Conservation (phyloP, 2,329 filamentous ascomycete genomes). For the Curvularia sp. region DNA sequence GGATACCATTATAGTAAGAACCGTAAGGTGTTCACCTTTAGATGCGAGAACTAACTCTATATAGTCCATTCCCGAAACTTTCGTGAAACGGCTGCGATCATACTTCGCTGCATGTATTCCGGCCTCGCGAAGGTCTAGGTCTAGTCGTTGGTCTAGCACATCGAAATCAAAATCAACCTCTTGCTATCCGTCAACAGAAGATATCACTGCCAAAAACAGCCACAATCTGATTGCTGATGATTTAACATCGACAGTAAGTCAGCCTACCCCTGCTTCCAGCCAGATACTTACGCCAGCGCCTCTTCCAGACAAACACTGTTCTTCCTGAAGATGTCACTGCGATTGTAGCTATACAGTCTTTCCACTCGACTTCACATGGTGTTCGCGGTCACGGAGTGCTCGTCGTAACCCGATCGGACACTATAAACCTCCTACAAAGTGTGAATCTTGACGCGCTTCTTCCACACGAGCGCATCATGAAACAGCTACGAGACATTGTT, state of each 20-base stretch:
- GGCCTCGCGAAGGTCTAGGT: background rate
- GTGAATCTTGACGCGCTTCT: slow-evolving; percentile 5
- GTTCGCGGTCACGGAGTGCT: background rate
- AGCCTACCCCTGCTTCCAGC: background rate
- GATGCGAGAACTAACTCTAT: background rate
- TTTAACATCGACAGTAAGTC: background rate
- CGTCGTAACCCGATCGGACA: background rate
- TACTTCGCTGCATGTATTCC: slow-evolving; percentile 4
- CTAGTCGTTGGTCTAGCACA: background rate
- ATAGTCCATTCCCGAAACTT: background rate
- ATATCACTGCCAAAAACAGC: background rate
- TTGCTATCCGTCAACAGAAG: background rate
- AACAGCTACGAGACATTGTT: background rate
- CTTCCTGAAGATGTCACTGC: background rate
- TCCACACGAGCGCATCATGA: background rate
- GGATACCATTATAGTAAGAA: background rate
- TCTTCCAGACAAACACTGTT: background rate
- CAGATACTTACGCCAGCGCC: background rate
- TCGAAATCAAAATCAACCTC: background rate
- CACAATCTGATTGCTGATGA: background rate
- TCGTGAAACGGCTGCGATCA: background rate
- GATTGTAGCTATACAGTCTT: background rate
- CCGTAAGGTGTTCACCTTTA: background rate
- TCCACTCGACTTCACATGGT: background rate
- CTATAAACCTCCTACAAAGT: background rate